Evolutionary conservation across 192 early-diverging fungal genomes (phyloP).

Genomic region (Rhizophagus clarus): DNA sequence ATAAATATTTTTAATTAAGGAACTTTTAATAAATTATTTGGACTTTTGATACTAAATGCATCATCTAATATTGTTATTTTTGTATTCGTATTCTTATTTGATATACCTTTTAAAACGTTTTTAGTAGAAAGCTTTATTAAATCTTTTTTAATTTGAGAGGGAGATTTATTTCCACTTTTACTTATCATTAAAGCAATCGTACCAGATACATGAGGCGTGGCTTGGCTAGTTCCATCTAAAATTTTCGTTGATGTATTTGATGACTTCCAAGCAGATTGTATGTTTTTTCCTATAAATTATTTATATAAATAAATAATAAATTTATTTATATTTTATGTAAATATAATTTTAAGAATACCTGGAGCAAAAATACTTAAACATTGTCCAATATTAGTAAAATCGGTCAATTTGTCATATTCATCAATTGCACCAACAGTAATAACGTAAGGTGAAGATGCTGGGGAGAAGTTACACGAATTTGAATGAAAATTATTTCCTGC

Average conservation of each 20-base stretch:
- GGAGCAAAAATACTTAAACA: slow-evolving; percentile 91
- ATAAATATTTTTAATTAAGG: too few relatives aligned
- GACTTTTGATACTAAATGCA: too few relatives aligned
- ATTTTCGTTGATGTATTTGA: neutral
- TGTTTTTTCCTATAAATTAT: neutral
- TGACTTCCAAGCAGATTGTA: neutral
- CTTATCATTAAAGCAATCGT: neutral
- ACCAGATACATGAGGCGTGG: neutral
- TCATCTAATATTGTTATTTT: too few relatives aligned
- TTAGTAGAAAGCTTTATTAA: too few relatives aligned
- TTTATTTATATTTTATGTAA: neutral
- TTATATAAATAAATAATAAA: too few relatives aligned
- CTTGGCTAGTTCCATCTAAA: neutral
- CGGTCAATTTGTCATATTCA: slow-evolving; percentile 67
- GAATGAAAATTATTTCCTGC: slow-evolving; percentile 76
- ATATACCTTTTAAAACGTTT: too few relatives aligned
- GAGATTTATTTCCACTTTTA: too few relatives aligned
- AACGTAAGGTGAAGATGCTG: slow-evolving; percentile 69
- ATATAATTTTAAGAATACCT: slow-evolving; percentile 33
- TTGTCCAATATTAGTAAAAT: slow-evolving; percentile 82
- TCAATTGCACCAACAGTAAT: slow-evolving; percentile 82
- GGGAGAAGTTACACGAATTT: slow-evolving; percentile 80
- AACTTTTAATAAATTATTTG: too few relatives aligned
- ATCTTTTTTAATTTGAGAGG: too few relatives aligned
- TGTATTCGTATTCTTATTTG: too few relatives aligned